These are phyloP conservation scores for Maudiozyma barnettii DNA, from an alignment of 805 yeast species.

Conservation along the genomic window DNA sequence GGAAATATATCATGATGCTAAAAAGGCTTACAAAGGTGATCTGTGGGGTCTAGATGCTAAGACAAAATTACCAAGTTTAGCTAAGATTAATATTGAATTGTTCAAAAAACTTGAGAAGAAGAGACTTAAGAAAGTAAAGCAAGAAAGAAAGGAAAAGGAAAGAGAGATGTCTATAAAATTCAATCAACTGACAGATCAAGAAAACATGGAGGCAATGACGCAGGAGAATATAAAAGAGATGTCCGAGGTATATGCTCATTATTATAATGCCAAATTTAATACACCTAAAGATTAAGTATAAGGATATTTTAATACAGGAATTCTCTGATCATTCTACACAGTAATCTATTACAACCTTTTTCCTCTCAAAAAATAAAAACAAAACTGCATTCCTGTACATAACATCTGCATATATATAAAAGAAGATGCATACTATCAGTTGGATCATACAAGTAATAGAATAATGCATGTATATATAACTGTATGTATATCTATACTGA, in stretches of 20 bases:
- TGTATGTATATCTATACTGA: not conserved
- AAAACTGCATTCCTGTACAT: constrained; percentile 1
- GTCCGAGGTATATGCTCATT: constrained; percentile 9
- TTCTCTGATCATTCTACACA: too few relatives aligned
- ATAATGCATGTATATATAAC: not conserved
- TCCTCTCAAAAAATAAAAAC: not conserved
- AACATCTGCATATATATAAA: not conserved
- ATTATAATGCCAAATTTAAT: constrained; percentile 1
- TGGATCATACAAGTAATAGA: not conserved
- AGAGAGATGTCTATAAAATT: constrained; percentile 13
- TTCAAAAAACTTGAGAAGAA: constrained; percentile 21
- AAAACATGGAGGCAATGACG: not conserved
- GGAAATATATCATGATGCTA: constrained; percentile 77
- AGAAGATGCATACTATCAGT: too few relatives aligned
- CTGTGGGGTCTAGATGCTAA: constrained; percentile 73
- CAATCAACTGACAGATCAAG: constrained; percentile 9
- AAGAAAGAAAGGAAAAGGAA: constrained; percentile 12
- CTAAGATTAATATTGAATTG: constrained; percentile 18
- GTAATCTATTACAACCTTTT: too few relatives aligned
- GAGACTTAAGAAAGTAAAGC: constrained; percentile 14
- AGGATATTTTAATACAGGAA: not conserved
- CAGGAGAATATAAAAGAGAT: constrained; percentile 3
- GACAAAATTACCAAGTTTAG: constrained; percentile 31
- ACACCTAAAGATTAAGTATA: not conserved
- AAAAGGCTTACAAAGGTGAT: constrained; percentile 80